A percentile compares a stretch with the other conserved stretches of the same genome.
phyloP scores from a whole-genome alignment of 257 asterid species.

The Gentiana straminea region DNA sequence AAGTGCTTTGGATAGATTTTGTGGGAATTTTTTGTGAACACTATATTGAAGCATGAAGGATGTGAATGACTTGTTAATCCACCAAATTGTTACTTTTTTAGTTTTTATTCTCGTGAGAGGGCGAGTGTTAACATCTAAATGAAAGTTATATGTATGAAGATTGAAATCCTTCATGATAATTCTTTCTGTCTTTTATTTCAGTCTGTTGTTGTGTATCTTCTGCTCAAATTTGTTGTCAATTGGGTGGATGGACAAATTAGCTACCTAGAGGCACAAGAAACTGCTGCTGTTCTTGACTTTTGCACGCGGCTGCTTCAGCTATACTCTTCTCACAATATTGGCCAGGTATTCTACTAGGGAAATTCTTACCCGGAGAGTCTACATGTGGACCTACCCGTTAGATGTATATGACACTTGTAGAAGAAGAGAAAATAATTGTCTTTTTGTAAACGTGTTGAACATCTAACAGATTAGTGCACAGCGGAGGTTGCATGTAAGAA shows the following conservation, averaged over 20 bases:
- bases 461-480: no score
- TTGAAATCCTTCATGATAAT: constrained; percentile 10
- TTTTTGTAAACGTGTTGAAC: no score
- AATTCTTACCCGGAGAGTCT: neutral
- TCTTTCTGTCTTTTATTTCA: constrained; percentile 14
- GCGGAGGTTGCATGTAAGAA: no score
- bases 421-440: neutral
- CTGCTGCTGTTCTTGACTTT: constrained; percentile 73
- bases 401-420: neutral
- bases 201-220: constrained; percentile 77
- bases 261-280: constrained; percentile 89
- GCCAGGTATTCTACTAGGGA: constrained; percentile 47
- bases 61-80: no score
- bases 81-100: no score
- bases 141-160: neutral
- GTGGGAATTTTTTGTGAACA: no score
- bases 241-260: constrained; percentile 96
- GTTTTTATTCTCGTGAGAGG: no score
- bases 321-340: constrained; percentile 85
- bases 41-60: no score
- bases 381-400: neutral
- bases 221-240: constrained; percentile 81
- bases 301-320: constrained; percentile 82
- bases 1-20: no score
- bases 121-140: no score